Base-by-base conservation (phyloP, 202 grass and related monocot genomes). In the Setaria italica region DNA sequence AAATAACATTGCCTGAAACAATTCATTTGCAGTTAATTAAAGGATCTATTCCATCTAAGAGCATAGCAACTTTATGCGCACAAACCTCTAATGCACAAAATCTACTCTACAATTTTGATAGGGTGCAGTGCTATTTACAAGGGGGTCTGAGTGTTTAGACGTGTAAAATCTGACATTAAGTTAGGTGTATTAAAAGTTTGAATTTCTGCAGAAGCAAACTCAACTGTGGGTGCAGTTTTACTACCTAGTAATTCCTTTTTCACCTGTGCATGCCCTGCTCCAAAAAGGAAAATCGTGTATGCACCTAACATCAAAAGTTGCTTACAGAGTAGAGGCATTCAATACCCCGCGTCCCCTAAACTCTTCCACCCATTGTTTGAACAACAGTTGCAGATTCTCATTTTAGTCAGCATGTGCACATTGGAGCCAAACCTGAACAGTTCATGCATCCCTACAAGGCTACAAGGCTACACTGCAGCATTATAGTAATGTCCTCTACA, bases 21-120 rank as follows among this genome's bases (percentile, higher is more conserved):
- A 57, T 45, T 58, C 20, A 17, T 19, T 30, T 53, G 34, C 66
- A 83, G 33, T 17, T 20, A 46, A 50, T 8, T 74, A 21, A 15
- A 78, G 21, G 16, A 62, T 50, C 14, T 51, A 50, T 74, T 2
- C 65, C 56, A 73, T 72, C 6, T 71, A 43, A n/a, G 12, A 70
- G 70, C 10, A 50, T 10, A 59, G 11, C 14, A 29, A 67, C 19
- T 9, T 74, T 49, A 20, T 33, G 8, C 9, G 6, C 8, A 77
- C 12, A 45, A 70, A 69, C 4, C 9, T 20, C 39, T 48, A 74
- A 55, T 73, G 57, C 16, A 60, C 7, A 85, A 80, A 67, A 32
- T n/a, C 46, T 32, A 71, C 13, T 47, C 43, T 50, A 46, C 37
- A 78, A 74, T 14, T 62, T 87, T 58, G 29, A 5, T 32, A 56